A percentile compares a stretch with the other conserved stretches of the same genome.
phyloP scores from a whole-genome alignment of 768 basidiomycete species.

The Fomitopsis pulvina region DNA sequence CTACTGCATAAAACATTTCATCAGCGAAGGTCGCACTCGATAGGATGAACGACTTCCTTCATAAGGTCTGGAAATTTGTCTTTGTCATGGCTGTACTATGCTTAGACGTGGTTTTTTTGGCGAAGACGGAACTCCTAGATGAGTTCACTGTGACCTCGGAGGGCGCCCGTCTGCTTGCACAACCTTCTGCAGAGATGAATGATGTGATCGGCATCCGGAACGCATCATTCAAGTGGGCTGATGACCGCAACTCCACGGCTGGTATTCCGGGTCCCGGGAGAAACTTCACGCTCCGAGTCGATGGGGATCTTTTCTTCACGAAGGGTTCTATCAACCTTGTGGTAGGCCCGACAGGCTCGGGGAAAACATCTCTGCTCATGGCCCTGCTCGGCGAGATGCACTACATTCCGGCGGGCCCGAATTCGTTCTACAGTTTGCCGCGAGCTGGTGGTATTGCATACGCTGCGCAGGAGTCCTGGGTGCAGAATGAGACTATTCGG shows the following conservation, averaged over 20 bases:
- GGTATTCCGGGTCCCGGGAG: conserved; percentile 27
- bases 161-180: background rate
- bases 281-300: conserved; percentile 40
- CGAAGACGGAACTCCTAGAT: conserved; percentile 44
- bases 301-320: conserved; percentile 46
- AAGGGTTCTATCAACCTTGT: conserved; percentile 46
- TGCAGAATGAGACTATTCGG: conserved; percentile 69
- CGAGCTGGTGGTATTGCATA: conserved; percentile 65
- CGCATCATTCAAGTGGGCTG: conserved; percentile 52
- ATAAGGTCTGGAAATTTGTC: conserved; percentile 16
- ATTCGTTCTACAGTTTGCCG: conserved; percentile 67
- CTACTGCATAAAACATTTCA: background rate
- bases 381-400: conserved; percentile 50
- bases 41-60: conserved; percentile 44
- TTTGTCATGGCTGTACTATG: background rate
- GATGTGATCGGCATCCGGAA: conserved; percentile 45
- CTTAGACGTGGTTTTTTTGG: background rate
- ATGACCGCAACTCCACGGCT: conserved; percentile 32
- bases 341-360: conserved; percentile 49
- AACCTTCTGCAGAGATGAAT: background rate
- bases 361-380: conserved; percentile 51
- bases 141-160: conserved; percentile 24
- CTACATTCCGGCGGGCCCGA: conserved; percentile 39
- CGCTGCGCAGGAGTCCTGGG: conserved; percentile 81
- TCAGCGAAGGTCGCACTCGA: conserved; percentile 57